Evolutionary conservation across 352 stramenopile genomes (phyloP).

Genomic region (Globisporangium camurandrum): DNA sequence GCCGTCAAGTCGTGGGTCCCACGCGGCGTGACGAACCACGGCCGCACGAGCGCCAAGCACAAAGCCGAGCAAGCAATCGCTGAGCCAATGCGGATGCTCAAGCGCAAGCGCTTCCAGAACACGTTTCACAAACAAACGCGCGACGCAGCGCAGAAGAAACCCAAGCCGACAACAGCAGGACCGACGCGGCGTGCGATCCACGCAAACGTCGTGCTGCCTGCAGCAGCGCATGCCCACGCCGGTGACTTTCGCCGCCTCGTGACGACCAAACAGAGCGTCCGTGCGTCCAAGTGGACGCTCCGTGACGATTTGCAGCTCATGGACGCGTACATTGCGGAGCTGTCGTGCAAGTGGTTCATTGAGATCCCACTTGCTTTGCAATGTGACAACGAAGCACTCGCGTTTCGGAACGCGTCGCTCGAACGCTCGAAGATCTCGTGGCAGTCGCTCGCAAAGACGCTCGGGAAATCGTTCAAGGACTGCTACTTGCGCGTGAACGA

Average conservation of each 20-base stretch:
- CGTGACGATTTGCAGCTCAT: slow-evolving; percentile 62
- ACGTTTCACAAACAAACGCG: not conserved
- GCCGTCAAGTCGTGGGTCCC: slow-evolving; percentile 60
- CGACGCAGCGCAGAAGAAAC: not conserved
- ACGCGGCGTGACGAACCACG: slow-evolving; percentile 29
- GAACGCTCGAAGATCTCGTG: slow-evolving; percentile 61
- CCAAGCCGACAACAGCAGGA: not conserved
- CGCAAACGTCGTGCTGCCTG: not conserved
- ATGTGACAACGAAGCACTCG: slow-evolving; percentile 45
- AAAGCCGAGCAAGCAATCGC: slow-evolving; percentile 40
- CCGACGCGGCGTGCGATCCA: no score
- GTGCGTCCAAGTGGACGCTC: slow-evolving; percentile 52
- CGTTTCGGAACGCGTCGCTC: slow-evolving; percentile 52
- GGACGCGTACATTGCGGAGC: slow-evolving; percentile 65
- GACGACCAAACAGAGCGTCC: slow-evolving; percentile 39
- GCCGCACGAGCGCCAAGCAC: slow-evolving; percentile 35
- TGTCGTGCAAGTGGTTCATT: slow-evolving; percentile 72
- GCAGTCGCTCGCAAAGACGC: slow-evolving; percentile 46
- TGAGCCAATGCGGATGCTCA: slow-evolving; percentile 31
- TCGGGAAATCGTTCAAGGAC: slow-evolving; percentile 56
- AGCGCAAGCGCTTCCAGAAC: slow-evolving; percentile 50
- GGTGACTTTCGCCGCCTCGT: slow-evolving; percentile 38
- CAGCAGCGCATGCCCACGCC: slow-evolving; percentile 23
- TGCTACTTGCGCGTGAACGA: slow-evolving; percentile 69
- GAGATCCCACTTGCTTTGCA: slow-evolving; percentile 68